Conservation (phyloP, 176 grass and related monocot species). For the Alloteropsis semialata region DNA sequence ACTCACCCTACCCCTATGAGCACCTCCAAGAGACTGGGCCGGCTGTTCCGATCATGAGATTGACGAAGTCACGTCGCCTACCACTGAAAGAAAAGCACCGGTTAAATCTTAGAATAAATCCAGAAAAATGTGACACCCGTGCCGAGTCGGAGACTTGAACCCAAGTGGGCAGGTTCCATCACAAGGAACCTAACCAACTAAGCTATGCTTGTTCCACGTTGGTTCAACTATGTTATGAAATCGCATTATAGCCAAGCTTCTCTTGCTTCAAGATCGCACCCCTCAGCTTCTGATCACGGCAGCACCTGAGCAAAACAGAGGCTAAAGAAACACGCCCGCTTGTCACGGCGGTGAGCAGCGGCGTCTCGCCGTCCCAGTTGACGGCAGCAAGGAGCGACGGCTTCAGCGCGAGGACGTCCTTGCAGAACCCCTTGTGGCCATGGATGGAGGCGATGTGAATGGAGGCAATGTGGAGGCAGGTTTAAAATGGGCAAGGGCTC, state of each 20-base stretch:
- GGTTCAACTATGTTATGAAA: no score
- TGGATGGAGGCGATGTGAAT: not conserved
- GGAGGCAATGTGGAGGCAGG: conserved; percentile 39
- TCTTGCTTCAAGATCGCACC: not conserved
- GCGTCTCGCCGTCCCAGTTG: not conserved
- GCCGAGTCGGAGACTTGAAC: no score
- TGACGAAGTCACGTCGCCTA: no score
- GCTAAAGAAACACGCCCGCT: not conserved
- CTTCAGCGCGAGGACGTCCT: not conserved
- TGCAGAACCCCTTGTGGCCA: not conserved
- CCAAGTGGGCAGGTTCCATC: no score
- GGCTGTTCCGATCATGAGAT: no score
- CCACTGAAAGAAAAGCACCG: no score
- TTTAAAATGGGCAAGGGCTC: not conserved
- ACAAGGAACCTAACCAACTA: no score
- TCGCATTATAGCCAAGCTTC: not conserved
- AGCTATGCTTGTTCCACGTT: no score
- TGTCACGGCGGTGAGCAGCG: not conserved
- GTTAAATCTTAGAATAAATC: no score
- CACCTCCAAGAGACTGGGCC: no score
- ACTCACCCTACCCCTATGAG: no score
- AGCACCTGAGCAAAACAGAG: not conserved
- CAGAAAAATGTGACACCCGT: no score
- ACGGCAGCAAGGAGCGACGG: not conserved
- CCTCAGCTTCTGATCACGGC: not conserved